Evolutionary conservation across 192 early-diverging fungal genomes (phyloP), one percentile per base, ranked within the genome.

Genomic region (Umbelopsis vinacea): DNA sequence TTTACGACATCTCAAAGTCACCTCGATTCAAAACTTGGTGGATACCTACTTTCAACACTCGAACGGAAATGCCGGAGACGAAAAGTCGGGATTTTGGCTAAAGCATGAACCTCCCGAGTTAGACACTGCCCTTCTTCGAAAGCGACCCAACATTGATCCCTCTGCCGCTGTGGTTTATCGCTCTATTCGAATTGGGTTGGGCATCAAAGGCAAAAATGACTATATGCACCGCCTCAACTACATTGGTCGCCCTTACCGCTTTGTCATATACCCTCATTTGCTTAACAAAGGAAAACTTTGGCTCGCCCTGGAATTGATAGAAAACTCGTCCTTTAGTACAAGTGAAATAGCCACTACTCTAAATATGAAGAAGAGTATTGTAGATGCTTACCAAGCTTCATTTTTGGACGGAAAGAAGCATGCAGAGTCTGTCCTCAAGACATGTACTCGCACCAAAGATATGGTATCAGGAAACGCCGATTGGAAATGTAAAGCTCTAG

Each of bases 201-300:
- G 66, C 3, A 43, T 75, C 26, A 68, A 74, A 75, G 38, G 53
- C 43, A 45, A 67, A 19, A 6, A 50, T 40, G 35, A 70, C 5
- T 37, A 43, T 40, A 7, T 47, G 46, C 40, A 24, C 17, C 70
- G 69, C 6, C 53, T 75, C 3, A 15, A 40, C 8, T 79, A 55
- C 53, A 66, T 79, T 4, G 60, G 45, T 46, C 69, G 47, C 19
- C 63, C 50, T 14, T 79, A 79, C 50, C 78, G 78, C 15, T 74
- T 54, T 43, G 63, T 72, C 3, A 14, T 72, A 37, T 37, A 67
- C n/a, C 73, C 69, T 19, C 45, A 71, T 7, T 47, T 71, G 26
- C 33, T 79, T 11, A 60, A 70, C 47, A 79, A 79, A n/a, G 77
- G 77, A 68, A 83, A 48, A 79, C 33, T 60, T 9, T 67, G 70